A percentile compares a stretch with the other conserved stretches of the same genome.
These are phyloP conservation scores for Neospermospora avenae DNA, from an alignment of 2,329 filamentous ascomycete species.

Conservation along the genomic window DNA sequence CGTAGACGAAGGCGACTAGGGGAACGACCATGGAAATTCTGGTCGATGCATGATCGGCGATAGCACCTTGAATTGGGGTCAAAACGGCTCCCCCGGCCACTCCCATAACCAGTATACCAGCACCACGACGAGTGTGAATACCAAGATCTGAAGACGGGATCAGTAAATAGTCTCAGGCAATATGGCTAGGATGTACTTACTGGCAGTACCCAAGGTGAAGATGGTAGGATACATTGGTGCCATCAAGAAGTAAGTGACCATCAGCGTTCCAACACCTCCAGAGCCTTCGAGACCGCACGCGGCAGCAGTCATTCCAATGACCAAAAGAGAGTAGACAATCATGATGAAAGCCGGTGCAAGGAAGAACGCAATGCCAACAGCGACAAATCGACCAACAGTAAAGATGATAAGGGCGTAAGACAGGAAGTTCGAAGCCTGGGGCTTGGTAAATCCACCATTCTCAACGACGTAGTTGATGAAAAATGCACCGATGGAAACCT, in stretches of 20 bases:
- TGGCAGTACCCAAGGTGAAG: conserved; percentile 72
- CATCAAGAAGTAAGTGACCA: conserved; percentile 73
- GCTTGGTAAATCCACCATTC: conserved; percentile 48
- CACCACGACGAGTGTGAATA: conserved; percentile 74
- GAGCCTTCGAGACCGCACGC: conserved; percentile 35
- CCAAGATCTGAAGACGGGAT: conserved; percentile 50
- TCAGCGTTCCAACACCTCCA: conserved; percentile 58
- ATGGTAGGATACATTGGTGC: conserved; percentile 83
- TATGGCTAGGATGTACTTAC: conserved; percentile 5
- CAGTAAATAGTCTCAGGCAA: not conserved
- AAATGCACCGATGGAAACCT: conserved; percentile 58
- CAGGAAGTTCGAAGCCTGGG: conserved; percentile 62
- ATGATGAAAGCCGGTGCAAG: conserved; percentile 52
- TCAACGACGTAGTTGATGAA: conserved; percentile 72
- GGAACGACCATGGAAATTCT: conserved; percentile 44
- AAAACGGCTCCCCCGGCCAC: conserved; percentile 72
- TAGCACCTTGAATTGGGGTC: conserved; percentile 66
- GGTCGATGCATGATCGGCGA: conserved; percentile 50
- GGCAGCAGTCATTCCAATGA: conserved; percentile 42
- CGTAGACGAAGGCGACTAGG: conserved; percentile 42
- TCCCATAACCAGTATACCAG: conserved; percentile 62
- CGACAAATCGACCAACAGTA: conserved; percentile 68
- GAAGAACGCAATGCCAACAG: conserved; percentile 47
- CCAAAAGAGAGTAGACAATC: conserved; percentile 54
- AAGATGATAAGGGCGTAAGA: conserved; percentile 74